Percentiles rank a stretch among this genome's conserved stretches.
These are phyloP conservation scores for Penicillium angulare DNA, from an alignment of 495 filamentous ascomycete species.

Conservation along the genomic window DNA sequence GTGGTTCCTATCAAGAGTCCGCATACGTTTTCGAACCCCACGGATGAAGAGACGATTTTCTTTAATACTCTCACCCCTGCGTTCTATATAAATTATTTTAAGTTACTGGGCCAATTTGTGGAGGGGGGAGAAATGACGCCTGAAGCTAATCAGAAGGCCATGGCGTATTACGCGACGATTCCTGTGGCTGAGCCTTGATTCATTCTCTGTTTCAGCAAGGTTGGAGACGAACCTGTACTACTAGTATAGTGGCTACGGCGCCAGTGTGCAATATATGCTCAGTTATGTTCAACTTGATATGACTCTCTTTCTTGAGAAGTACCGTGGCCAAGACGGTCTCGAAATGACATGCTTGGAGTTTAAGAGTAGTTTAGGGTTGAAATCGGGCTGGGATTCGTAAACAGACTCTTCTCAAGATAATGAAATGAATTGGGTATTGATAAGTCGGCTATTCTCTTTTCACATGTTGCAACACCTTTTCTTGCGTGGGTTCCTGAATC, in stretches of 20 bases:
- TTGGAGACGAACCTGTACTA: too few relatives aligned
- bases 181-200: slow-evolving; percentile 7
- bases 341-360: too few relatives aligned
- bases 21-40: slow-evolving; percentile 10
- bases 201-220: too few relatives aligned
- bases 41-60: slow-evolving; percentile 1
- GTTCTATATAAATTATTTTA: slow-evolving; percentile 11
- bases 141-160: slow-evolving; percentile 4
- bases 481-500: background rate
- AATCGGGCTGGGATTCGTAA: too few relatives aligned
- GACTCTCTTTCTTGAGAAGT: too few relatives aligned
- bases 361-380: too few relatives aligned
- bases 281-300: too few relatives aligned
- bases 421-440: background rate
- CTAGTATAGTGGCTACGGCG: too few relatives aligned
- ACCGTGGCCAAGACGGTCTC: too few relatives aligned
- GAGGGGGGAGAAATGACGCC: background rate
- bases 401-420: too few relatives aligned
- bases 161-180: slow-evolving; percentile 7
- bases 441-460: background rate
- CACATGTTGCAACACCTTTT: background rate
- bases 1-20: slow-evolving; percentile 9
- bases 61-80: slow-evolving; percentile 5
- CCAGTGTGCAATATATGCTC: too few relatives aligned
- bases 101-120: slow-evolving; percentile 2